These are phyloP conservation scores for Cymodocea nodosa DNA, from an alignment of 116 monocot species.

Conservation along the genomic window DNA sequence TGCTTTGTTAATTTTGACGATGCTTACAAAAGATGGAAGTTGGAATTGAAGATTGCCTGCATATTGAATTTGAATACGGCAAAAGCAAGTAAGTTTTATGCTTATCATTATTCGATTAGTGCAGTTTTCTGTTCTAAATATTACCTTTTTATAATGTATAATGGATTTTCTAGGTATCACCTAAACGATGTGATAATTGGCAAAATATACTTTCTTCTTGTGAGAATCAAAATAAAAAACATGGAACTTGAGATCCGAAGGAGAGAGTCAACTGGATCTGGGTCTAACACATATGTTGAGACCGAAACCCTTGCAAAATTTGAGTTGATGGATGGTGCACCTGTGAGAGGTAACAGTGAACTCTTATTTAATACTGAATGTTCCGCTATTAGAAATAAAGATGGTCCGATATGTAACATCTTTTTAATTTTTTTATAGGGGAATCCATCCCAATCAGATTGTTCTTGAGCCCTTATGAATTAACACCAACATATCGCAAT, in stretches of 20 bases:
- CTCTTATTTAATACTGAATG: background rate
- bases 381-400: background rate
- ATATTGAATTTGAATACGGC: conserved; percentile 96
- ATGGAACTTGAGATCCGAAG: conserved; percentile 98
- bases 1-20: too few relatives aligned
- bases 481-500: conserved; percentile 94
- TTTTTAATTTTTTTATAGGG: conserved; percentile 23
- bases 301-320: conserved; percentile 97
- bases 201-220: conserved; percentile 95
- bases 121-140: background rate
- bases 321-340: conserved; percentile 99
- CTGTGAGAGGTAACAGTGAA: conserved; percentile 70
- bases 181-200: conserved; percentile 95
- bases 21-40: conserved; percentile 73
- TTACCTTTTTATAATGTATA: background rate
- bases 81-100: conserved; percentile 81
- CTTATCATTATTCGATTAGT: background rate
- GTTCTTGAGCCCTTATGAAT: conserved; percentile 75
- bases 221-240: conserved; percentile 97
- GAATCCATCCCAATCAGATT: conserved; percentile 83
- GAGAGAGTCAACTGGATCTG: conserved; percentile 92
- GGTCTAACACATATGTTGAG: conserved; percentile 89
- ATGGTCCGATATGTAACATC: background rate
- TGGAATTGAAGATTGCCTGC: conserved; percentile 97
- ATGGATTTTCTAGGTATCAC: conserved; percentile 58